A percentile compares a stretch with the other conserved stretches of the same genome.
Conservation (phyloP, 2,329 filamentous ascomycete species). For the Stagonosporopsis rhizophila region DNA sequence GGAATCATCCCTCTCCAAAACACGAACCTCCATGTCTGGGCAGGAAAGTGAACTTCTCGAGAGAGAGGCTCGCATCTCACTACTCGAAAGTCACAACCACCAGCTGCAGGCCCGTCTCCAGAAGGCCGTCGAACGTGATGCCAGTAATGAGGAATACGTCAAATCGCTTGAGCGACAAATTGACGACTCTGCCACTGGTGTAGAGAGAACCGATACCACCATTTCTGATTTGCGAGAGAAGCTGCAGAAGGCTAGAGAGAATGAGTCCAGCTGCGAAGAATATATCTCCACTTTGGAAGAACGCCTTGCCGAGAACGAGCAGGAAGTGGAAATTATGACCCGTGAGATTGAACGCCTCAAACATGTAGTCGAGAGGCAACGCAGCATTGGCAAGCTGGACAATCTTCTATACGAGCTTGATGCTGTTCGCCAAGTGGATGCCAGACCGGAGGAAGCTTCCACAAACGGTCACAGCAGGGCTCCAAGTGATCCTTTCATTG, state of each 20-base stretch:
- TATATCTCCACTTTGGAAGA: constrained; percentile 98
- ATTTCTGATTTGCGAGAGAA: constrained; percentile 90
- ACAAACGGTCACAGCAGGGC: constrained; percentile 47
- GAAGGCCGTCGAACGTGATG: constrained; percentile 90
- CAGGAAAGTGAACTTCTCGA: constrained; percentile 89
- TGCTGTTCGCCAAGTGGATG: constrained; percentile 55
- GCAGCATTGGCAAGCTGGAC: constrained; percentile 93
- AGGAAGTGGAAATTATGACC: constrained; percentile 96
- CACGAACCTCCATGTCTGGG: constrained; percentile 79
- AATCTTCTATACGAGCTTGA: constrained; percentile 91
- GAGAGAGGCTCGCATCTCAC: constrained; percentile 91
- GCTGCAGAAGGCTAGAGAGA: constrained; percentile 84
- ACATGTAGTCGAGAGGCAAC: constrained; percentile 92
- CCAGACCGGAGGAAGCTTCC: constrained; percentile 37
- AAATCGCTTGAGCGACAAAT: constrained; percentile 90
- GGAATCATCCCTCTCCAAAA: constrained; percentile 89
- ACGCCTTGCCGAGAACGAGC: constrained; percentile 91
- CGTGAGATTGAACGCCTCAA: constrained; percentile 93
- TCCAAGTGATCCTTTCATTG: constrained; percentile 42
- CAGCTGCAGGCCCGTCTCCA: constrained; percentile 91
- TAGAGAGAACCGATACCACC: constrained; percentile 88
- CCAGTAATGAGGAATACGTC: constrained; percentile 89
- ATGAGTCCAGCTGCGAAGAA: constrained; percentile 88
- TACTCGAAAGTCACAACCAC: constrained; percentile 87
- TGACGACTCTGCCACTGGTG: constrained; percentile 86